Evolutionary conservation across 257 asterid genomes (phyloP).

Genomic region (Leonotis leonurus): DNA sequence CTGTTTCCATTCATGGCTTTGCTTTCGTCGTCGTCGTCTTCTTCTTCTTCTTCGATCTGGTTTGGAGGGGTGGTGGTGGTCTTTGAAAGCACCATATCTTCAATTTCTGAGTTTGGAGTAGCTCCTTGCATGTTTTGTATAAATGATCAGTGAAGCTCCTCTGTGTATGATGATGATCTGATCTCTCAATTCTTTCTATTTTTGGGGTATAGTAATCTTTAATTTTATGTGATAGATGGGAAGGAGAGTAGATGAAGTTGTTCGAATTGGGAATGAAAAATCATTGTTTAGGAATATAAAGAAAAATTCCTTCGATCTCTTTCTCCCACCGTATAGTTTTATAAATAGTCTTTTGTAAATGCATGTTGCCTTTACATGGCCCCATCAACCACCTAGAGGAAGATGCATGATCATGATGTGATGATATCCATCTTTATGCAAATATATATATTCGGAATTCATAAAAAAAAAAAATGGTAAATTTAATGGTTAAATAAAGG

Average conservation of each 20-base stretch:
- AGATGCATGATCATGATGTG: constrained; percentile 3
- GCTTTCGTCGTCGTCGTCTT: not conserved
- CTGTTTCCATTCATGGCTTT: constrained; percentile 30
- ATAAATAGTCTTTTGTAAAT: constrained; percentile 16
- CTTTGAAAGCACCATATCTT: constrained; percentile 34
- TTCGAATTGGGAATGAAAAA: constrained; percentile 77
- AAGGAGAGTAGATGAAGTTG: constrained; percentile 49
- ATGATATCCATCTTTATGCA: not conserved
- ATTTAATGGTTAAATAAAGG: not conserved
- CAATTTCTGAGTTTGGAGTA: constrained; percentile 12
- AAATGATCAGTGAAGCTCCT: not conserved
- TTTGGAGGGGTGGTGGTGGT: not conserved
- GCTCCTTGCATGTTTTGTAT: constrained; percentile 20
- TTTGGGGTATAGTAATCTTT: not conserved
- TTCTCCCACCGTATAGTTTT: constrained; percentile 17
- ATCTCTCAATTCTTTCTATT: not conserved
- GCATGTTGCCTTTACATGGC: constrained; percentile 16
- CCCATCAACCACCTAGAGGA: constrained; percentile 18
- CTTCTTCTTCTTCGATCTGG: constrained; percentile 8
- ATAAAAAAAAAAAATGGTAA: not conserved
- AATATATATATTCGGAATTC: not conserved
- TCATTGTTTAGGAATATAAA: constrained; percentile 44
- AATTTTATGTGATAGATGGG: not conserved
- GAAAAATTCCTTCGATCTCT: constrained; percentile 39
- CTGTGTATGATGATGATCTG: constrained; percentile 10